Base-by-base conservation (phyloP, 352 stramenopile genomes). In the Phytophthora palmivora region DNA sequence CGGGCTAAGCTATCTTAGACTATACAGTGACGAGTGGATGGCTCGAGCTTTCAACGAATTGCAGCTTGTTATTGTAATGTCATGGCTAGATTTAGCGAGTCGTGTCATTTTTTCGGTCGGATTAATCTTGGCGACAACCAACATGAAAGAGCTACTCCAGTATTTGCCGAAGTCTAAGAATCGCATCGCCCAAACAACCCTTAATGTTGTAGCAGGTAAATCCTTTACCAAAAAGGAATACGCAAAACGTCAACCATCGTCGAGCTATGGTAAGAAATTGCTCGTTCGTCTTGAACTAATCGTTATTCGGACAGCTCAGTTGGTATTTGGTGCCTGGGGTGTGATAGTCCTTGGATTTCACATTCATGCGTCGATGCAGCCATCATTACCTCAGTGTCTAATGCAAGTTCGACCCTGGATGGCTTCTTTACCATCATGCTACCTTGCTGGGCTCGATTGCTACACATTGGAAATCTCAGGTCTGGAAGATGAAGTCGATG, bases 321-420 rank as follows among this genome's bases (percentile, higher is more conserved):
- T 58, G 6, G 0, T 68, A 2, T 63, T 71, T 15, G 46, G 26
- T 34, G 28, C 18, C 1, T 76, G 62, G 56, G 67, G 56, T 1
- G 0, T 59, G 6, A n/a, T 37, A 15, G 37, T 76, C 2, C 38
- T 72, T 11, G 51, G 19, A 1, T 22, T 72, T 34, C 67, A 72
- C 18, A 37, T 67, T 6, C 36, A 58, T 4, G 56, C 63, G 2
- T 67, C 58, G 5, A 6, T 41, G 1, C 38, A 72, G 2, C 52
- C 62, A 21, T 41, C 39, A 3, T 19, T 69, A 15, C 26, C 45
- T 0, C 49, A 76, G 11, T 72, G 63, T 21, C 22, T 48, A 19
- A 49, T 72, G 6, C 57, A 70, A 22, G 66, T 77, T 12, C 46
- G 58, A n/a, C 70, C 74, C 3, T 79, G 70, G 74, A 21, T 55